Conservation (phyloP, 2,329 filamentous ascomycete species). For the Coniochaeta sp. region DNA sequence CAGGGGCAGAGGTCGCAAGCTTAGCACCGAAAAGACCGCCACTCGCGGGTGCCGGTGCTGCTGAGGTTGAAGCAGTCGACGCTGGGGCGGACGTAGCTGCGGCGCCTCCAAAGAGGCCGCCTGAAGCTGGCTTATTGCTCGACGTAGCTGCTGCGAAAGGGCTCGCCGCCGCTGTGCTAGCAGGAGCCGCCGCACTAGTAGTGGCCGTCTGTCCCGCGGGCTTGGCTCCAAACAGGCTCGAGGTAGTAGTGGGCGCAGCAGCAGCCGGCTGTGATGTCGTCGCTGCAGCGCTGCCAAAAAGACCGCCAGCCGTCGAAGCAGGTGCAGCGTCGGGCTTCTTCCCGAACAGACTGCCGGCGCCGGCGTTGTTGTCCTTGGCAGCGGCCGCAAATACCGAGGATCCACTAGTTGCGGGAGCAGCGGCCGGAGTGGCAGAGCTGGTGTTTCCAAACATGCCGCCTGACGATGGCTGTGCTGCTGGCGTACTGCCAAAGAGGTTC, state of each 20-base stretch:
- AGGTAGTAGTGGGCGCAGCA: not conserved
- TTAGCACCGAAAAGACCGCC: conserved; percentile 14
- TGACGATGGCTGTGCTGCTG: not conserved
- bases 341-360: not conserved
- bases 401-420: conserved; percentile 4
- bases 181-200: conserved; percentile 12
- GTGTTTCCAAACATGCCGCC: conserved; percentile 2
- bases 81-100: conserved; percentile 16
- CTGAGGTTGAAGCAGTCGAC: conserved; percentile 14
- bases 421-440: conserved; percentile 10
- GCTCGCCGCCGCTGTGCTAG: conserved; percentile 5
- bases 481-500: not conserved
- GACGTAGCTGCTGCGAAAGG: conserved; percentile 7
- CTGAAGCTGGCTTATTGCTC: conserved; percentile 6
- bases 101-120: conserved; percentile 16
- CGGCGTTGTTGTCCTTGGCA: not conserved
- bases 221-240: conserved; percentile 8
- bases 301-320: not conserved
- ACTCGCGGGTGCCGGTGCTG: conserved; percentile 13
- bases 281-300: not conserved
- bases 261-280: not conserved
- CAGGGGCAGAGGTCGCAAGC: conserved; percentile 14
- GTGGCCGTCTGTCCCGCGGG: conserved; percentile 2
- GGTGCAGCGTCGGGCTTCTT: conserved; percentile 1
- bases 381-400: not conserved